These are phyloP conservation scores for Beta corolliflora DNA, from an alignment of 179 eudicot species.

Conservation along the genomic window DNA sequence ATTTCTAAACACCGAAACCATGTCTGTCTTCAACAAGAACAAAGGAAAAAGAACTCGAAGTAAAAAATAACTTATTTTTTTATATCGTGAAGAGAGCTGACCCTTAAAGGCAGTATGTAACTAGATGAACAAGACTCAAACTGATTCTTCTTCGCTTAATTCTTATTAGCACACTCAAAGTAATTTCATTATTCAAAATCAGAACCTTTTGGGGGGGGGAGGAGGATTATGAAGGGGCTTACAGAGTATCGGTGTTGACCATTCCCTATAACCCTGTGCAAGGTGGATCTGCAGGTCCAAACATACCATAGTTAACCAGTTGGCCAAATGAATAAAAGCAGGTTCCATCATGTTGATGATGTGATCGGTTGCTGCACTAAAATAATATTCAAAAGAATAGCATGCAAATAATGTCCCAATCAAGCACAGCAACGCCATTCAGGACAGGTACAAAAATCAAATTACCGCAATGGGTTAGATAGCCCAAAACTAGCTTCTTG, in stretches of 20 bases:
- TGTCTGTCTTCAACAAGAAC: no score
- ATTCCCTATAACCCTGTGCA: constrained; percentile 84
- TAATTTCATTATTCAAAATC: background rate
- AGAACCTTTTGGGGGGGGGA: background rate
- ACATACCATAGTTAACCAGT: constrained; percentile 16
- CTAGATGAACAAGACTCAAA: background rate
- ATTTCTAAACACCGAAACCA: no score
- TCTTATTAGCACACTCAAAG: background rate
- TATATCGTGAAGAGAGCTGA: no score
- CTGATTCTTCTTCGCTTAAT: background rate
- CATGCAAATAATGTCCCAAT: background rate
- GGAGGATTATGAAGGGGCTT: constrained; percentile 35
- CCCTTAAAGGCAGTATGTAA: no score
- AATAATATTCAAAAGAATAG: background rate
- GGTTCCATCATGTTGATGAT: background rate
- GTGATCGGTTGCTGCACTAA: background rate
- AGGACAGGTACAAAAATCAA: background rate
- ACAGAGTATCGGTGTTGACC: constrained; percentile 93
- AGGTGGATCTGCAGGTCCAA: constrained; percentile 66
- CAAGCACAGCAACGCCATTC: background rate
- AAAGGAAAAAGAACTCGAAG: no score
- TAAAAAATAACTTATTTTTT: no score
- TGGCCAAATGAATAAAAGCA: background rate
- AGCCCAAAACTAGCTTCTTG: background rate
- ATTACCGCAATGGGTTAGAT: background rate